Evolutionary conservation across 345 rosid genomes (phyloP), one percentile per base, ranked within the genome.

Genomic region (Raphanus sativus): DNA sequence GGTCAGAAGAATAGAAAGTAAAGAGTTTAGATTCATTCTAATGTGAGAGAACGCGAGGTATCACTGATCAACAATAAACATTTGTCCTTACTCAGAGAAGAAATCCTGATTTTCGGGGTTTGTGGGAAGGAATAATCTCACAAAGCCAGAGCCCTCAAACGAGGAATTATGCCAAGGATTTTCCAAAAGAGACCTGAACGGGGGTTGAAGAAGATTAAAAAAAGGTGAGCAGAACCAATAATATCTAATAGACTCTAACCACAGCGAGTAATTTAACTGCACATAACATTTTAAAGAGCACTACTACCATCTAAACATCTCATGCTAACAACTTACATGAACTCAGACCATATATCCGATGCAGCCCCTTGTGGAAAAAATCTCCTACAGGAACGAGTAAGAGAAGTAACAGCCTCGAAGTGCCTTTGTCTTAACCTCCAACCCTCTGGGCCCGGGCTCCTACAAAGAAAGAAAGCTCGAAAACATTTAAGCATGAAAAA

Each of bases 101-200:
- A 95, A 95, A 60, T 88, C 91, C 82, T 82, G 89, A 85, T 95
- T 95, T 80, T 85, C 91, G 62, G 81, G 24, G 84, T 95, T 95
- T 56, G 97, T 91, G 10, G 99, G 99, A 67, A 95, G 93, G 85
- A 95, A 95, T 74, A 95, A 84, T 83, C 91, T 89, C 81, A 92
- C 86, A 71, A 95, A 95, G 25, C 99, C 99, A 83, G 94, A 85
- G 74, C 99, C 99, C 85, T 95, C 99, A 76, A 95, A 95, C 75
- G 96, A 78, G 48, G 98, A 86, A 84, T 95, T 92, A 81, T 95
- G 97, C 98, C 98, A 95, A 30, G 99, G 99, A 83, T 95, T 95
- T 77, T 92, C 98, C 89, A 92, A 80, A 62, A 89, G 86, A 79
- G 87, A 79, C 83, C 99, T 95, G 89, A 84, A 79, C 77, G 55